Percentiles rank a stretch among this genome's conserved stretches.
Evolutionary conservation across 139 green algal species (phyloP).

Genomic region (Chlamydomonas eustigma): DNA sequence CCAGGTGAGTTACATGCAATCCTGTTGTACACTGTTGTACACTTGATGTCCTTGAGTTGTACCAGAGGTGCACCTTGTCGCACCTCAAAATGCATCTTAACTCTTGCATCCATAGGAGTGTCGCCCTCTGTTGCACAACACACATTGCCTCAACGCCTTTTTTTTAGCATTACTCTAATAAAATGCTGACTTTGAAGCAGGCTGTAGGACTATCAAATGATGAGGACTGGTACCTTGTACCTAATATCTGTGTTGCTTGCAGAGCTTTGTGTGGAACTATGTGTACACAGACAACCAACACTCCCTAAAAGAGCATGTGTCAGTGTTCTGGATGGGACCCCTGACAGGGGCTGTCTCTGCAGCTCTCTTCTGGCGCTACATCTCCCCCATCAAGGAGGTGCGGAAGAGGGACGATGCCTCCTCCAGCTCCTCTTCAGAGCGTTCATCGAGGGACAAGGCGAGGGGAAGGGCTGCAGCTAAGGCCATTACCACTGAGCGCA

Average conservation of each 20-base stretch:
- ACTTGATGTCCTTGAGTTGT: too few relatives aligned
- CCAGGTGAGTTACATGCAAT: background rate
- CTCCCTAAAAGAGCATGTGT: background rate
- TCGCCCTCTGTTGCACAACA: too few relatives aligned
- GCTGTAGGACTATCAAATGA: too few relatives aligned
- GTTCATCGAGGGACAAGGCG: background rate
- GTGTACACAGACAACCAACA: constrained; percentile 4
- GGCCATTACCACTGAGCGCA: background rate
- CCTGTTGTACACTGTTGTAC: too few relatives aligned
- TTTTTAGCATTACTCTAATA: too few relatives aligned
- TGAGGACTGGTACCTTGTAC: background rate
- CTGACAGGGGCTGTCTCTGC: background rate
- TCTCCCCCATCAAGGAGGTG: background rate
- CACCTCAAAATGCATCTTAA: too few relatives aligned
- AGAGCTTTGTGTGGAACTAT: constrained; percentile 3
- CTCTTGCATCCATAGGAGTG: too few relatives aligned
- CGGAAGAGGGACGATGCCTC: background rate
- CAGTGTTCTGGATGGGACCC: background rate
- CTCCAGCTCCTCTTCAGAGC: background rate
- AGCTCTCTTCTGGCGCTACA: background rate
- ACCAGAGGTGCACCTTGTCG: too few relatives aligned
- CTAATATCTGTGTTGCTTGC: background rate
- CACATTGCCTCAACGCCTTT: too few relatives aligned
- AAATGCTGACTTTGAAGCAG: too few relatives aligned
- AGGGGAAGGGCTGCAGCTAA: background rate